Conservation (phyloP, 345 rosid species). For the Balakata baccata region DNA sequence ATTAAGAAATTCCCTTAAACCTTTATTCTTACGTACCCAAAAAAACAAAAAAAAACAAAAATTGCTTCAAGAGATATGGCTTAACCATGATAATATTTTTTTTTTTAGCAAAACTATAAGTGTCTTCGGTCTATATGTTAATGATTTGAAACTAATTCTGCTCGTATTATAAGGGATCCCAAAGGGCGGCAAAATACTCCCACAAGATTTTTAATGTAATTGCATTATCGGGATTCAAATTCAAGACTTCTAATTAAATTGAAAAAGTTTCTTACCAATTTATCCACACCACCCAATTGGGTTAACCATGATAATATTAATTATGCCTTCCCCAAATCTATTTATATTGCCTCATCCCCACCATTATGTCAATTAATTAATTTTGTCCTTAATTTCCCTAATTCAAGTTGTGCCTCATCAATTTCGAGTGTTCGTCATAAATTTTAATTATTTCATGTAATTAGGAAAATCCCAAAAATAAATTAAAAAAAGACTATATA, state of each 20-base stretch:
- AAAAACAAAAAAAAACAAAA: not conserved
- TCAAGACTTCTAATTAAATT: no score
- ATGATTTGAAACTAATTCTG: no score
- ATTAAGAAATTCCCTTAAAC: not conserved
- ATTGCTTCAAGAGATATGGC: slow-evolving; percentile 1
- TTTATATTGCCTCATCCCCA: not conserved
- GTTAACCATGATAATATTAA: not conserved
- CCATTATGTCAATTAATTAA: not conserved
- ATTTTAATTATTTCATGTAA: not conserved
- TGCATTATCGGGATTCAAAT: no score
- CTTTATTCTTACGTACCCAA: not conserved
- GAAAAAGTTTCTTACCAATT: no score
- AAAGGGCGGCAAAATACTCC: no score
- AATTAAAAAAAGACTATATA: no score
- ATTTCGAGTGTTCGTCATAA: not conserved
- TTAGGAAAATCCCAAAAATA: not conserved
- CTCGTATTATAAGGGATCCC: no score
- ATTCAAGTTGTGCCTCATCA: not conserved
- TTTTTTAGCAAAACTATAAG: no score
- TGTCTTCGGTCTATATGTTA: no score
- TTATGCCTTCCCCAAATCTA: not conserved
- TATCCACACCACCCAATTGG: no score
- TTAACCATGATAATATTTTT: not conserved
- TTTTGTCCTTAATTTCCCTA: not conserved
- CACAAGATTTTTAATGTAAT: no score